These are phyloP conservation scores for Pyracantha coccinea DNA, from an alignment of 331 rosid species.

Conservation along the genomic window DNA sequence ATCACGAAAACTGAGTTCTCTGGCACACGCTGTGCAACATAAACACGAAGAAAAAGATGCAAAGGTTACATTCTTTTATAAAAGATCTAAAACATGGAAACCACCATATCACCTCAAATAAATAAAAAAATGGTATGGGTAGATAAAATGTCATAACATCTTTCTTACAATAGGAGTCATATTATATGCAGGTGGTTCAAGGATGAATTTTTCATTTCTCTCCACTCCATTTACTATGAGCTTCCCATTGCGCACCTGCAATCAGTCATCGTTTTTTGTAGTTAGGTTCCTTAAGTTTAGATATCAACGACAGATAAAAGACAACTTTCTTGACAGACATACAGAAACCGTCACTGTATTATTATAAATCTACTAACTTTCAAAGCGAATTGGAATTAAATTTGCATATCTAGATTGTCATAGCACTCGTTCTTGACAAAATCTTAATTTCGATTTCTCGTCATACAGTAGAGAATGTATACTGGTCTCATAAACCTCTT, in stretches of 20 bases:
- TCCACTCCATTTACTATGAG: conserved; percentile 87
- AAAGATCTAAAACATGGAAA: background rate
- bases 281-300: conserved; percentile 6
- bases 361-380: no score
- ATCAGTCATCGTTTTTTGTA: background rate
- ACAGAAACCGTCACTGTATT: background rate
- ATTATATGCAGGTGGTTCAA: conserved; percentile 72
- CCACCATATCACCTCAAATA: background rate
- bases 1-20: conserved; percentile 82
- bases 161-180: conserved; percentile 79
- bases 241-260: conserved; percentile 85
- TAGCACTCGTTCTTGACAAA: background rate
- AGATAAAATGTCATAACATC: background rate
- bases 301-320: background rate
- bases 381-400: background rate
- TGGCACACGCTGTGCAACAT: conserved; percentile 61
- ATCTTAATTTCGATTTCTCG: background rate
- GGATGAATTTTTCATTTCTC: conserved; percentile 71
- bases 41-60: background rate
- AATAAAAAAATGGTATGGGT: background rate
- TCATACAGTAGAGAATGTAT: background rate
- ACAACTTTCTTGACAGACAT: background rate
- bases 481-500: background rate
- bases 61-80: background rate
- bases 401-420: background rate